These are phyloP conservation scores for Penicillium mononematosum DNA, from an alignment of 495 filamentous ascomycete species.

Conservation along the genomic window DNA sequence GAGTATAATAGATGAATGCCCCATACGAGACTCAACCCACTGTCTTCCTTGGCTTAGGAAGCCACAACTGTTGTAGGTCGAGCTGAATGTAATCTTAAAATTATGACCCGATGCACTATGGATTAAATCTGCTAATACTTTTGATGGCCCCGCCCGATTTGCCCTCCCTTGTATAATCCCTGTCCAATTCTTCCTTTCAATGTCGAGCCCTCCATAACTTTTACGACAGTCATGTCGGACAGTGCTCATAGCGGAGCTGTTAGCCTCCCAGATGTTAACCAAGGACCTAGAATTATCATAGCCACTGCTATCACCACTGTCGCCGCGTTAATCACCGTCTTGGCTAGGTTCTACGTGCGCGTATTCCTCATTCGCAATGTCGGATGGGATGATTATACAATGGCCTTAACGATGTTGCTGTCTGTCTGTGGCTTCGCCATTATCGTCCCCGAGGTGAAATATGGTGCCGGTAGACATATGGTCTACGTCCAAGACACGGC, in stretches of 20 bases:
- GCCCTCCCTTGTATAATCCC: neutral
- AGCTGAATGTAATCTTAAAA: neutral
- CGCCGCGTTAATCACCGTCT: conserved; percentile 26
- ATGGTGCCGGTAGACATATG: conserved; percentile 43
- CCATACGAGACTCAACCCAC: neutral
- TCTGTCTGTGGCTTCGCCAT: conserved; percentile 35
- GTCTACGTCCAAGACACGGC: conserved; percentile 31
- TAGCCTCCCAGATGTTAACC: conserved; percentile 31
- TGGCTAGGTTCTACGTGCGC: conserved; percentile 41
- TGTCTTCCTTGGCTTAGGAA: neutral
- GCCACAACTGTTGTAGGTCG: neutral
- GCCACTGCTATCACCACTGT: conserved; percentile 34
- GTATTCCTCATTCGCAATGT: conserved; percentile 35
- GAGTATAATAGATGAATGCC: neutral
- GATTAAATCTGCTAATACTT: neutral
- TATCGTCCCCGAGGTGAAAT: conserved; percentile 34
- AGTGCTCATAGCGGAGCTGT: conserved; percentile 13
- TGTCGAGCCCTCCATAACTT: neutral
- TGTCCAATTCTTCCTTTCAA: neutral
- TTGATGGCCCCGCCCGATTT: neutral
- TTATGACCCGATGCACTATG: neutral
- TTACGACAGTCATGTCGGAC: conserved; percentile 11
- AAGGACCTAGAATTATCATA: conserved; percentile 34
- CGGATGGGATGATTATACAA: conserved; percentile 45
- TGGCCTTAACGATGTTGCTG: conserved; percentile 35